Base-by-base conservation (phyloP, 805 yeast genomes). In the Ogataea nakhonphanomensis region DNA sequence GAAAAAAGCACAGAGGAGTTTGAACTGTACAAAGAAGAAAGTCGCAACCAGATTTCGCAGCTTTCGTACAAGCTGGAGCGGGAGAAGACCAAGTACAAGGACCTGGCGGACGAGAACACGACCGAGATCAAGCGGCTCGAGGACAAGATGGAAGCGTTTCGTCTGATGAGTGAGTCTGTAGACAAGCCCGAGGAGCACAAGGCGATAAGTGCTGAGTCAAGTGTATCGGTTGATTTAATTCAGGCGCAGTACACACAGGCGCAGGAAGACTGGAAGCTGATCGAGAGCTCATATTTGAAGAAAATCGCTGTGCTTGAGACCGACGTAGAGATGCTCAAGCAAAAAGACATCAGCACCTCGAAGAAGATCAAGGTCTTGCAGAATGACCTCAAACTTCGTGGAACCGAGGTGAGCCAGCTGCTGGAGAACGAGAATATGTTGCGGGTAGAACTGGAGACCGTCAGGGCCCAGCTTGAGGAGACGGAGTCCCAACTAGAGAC, bases 261-360 rank as follows among this genome's bases (percentile, higher is more conserved):
- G 0, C 82, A 82, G 41, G 87, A 81, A 47, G 86, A 83, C 58
- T 87, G 96, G 95, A 81, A 83, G 41, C 66, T 79, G 13, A 79
- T 88, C 30, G 97, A 93, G 59, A 73, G 83, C 28, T 69, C 78
- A 3, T 68, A 88, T 44, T 65, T 71, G 45, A 58, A 64, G 7
- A 74, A 73, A 42, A 67, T 81, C 13, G 58, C 73, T 4, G 42
- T 51, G 11, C 48, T 73, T n/a, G 73, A 75, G 43, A 57, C 54
- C 34, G 78, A 78, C 37, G 56, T 74, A 7, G 73, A 67, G 25
- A 61, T 59, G 5, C 48, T 69, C 33, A 54, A 56, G 28, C 53
- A 53, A 32, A 59, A 57, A 30, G 64, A 65, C 46, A 28, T 58
- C 12, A 52, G 42, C 10, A 49, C 53, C 23, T 51, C 55, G 5